Base-by-base conservation (phyloP, 495 filamentous ascomycete genomes). In the Xylaria flabelliformis region DNA sequence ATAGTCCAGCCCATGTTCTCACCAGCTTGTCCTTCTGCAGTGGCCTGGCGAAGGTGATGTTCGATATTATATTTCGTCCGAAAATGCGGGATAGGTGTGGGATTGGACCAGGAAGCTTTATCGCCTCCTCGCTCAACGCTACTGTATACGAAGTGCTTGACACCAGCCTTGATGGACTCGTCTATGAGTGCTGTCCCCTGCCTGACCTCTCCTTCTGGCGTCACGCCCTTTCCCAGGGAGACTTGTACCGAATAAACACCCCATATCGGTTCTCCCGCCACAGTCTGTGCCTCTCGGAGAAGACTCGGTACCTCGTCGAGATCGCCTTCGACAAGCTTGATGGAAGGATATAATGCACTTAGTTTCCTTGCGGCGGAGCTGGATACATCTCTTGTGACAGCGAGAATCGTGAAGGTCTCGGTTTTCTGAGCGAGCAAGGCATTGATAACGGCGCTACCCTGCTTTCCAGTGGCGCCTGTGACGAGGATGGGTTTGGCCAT, bases 401-500 rank as follows among this genome's bases (percentile, higher is more conserved):
- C 91, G 21, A 93, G 84, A 72, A 93, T 89, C 32, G 82, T 75
- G 34, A 85, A 82, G 1, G 76, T 70, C 17, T 68, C 58, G 24
- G 32, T 32, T 10, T 62, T 63, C n/a, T 32, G 73, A 36, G 67
- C 72, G 2, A 67, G 24, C 62, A 93, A 85, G 58, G 82, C 85
- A 26, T 85, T 80, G 73, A 93, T 85, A 61, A 91, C 79, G 36
- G 88, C 82, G 48, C 89, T 85, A 44, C 91, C 91, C 76, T 93
- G 91, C 63, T 89, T 89, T 77, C 90, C 90, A 0, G 90, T 93
- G n/a, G 89, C 91, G 21, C 91, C 91, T 61, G 88, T 90, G 69
- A 93, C 77, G 62, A 93, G 87, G 63, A 92, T 76, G n/a, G 82
- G 71, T 75, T 80, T 79, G 41, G 77, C 26, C 80, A 82, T 80